Base-by-base conservation (phyloP, 1,284 basidiomycete genomes). In the Sporisorium scitamineum region DNA sequence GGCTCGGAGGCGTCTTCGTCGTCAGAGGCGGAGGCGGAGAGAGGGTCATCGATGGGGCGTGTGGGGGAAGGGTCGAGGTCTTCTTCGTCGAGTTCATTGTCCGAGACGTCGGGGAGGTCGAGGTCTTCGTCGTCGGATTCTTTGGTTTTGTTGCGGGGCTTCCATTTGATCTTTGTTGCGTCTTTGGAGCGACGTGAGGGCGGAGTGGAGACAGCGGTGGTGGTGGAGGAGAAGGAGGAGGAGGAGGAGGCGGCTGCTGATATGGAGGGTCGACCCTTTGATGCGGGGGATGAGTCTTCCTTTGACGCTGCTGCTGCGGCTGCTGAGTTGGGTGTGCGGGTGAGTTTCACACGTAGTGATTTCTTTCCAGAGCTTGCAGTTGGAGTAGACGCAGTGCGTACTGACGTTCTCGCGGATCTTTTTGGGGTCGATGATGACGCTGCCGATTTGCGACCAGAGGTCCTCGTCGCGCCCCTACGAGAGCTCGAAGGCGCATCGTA, bases 81-180 rank as follows among this genome's bases (percentile, higher is more conserved):
- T 22, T 62, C 62, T n/a, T 63, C 55, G 39, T 62, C 63, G 22
- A 61, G 45, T 22, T 60, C 62, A 42, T 76, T 62, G 13, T 77
- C 68, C 29, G 26, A 47, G 22, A 48, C 31, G 11, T 29, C 39
- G 32, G 22, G 66, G 27, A 61, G 53, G 11, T 54, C 61, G 45
- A 71, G 59, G 7, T 74, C 64, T 29, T 67, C 63, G 3, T 57
- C 48, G 32, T 69, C 65, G 5, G 61, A 61, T 31, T 62, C 42
- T 27, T 66, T 70, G 57, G 47, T 45, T 41, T 63, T 73, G 22
- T 29, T 20, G 24, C 51, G 58, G 26, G 64, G 64, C 32, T 71
- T 76, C 77, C 67, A 74, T 31, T 71, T 75, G 55, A 68, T 45
- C 50, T 66, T 79, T 47, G 37, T 32, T 5, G 72, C 52, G 39